Base-by-base conservation (phyloP, 73 alveolate species). In the Paramecium octaurelia region DNA sequence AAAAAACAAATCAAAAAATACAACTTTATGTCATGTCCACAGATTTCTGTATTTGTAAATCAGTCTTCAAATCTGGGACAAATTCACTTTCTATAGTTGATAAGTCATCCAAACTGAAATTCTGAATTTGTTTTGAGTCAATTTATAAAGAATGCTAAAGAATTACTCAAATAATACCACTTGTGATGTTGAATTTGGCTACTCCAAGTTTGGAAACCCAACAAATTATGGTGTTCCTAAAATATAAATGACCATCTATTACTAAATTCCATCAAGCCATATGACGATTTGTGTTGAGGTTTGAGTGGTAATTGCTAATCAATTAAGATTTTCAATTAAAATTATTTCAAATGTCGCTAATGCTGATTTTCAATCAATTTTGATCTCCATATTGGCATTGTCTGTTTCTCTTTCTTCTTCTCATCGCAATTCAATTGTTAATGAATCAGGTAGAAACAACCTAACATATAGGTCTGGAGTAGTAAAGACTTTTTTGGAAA, bases 381-480 rank as follows among this genome's bases (percentile, higher is more conserved):
- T 34, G 29, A 31, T 34, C 50, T 64, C 50, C 24, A 64, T 64
- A 34, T 42, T 12, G 24, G 84, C 21, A 24, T 64, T 8, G 3
- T 34, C 9, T 64, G 8, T 12, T 34, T 27, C 84, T 64, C 42
- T 64, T 27, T 64, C 48, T 64, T 64, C 27, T 34, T 64, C 3
- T 64, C 84, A 64, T 64, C 84, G 27, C 16, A 12, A 12, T 27
- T 64, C 3, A 64, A 12, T 64, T 64, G 35, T 64, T 64, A 34
- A 73, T 73, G 68, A 12, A 73, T 29, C 6, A 73, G 14, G 23
- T 73, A 73, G 18, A 73, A 21, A 20, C 87, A 73, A 3, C 87
- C 87, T 40, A 73, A 38, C 87, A 73, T 73, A 38, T 73, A 73
- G 59, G 87, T 73, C 20, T 73, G n/a, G 10, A 73, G 87, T 40